Base-by-base conservation (phyloP, 495 filamentous ascomycete genomes). In the Penicillium lividum region DNA sequence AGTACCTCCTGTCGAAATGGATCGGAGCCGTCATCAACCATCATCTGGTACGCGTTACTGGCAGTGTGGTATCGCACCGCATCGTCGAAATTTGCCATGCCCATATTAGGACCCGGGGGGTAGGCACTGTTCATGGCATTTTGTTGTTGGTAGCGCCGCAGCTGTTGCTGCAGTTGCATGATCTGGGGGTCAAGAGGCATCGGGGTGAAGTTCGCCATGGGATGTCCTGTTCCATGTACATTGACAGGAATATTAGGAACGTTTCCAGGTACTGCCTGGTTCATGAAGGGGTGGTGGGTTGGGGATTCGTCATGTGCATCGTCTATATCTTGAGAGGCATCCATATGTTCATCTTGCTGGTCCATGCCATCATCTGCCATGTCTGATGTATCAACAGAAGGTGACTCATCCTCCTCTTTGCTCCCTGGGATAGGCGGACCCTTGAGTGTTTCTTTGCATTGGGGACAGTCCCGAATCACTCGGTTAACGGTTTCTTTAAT, bases 401-500 rank as follows among this genome's bases (percentile, higher is more conserved):
- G 63, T 11, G 67, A 62, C 3, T 50, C 50, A 30, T 73, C 72
- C 5, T 73, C 73, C 15, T 68, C 58, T 30, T 59, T 70, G n/a
- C 56, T 52, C 6, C 63, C 68, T 34, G 71, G 73, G 8, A 68
- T 60, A 11, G 69, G 54, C 1, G 84, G 79, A 5, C 72, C 67
- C 67, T 91, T 92, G 58, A 84, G 80, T 36, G 83, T 76, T 58
- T 94, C 91, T 75, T 93, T 96, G 79, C 93, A 98, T 66, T 96
- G 86, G 3, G 85, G 73, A 72, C 94, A 98, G 58, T 94, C 92
- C 58, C 88, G 88, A 76, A 98, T 97, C 67, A 97, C 93, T 61
- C 90, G 84, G 68, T 89, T 93, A 55, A 97, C 94, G 0, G 93
- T 98, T 71, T 97, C 93, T 70, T 98, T 98, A 76, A 98, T 98